phyloP scores from a whole-genome alignment of 2,329 filamentous ascomycete species.

The Dactylellina drechsleri region DNA sequence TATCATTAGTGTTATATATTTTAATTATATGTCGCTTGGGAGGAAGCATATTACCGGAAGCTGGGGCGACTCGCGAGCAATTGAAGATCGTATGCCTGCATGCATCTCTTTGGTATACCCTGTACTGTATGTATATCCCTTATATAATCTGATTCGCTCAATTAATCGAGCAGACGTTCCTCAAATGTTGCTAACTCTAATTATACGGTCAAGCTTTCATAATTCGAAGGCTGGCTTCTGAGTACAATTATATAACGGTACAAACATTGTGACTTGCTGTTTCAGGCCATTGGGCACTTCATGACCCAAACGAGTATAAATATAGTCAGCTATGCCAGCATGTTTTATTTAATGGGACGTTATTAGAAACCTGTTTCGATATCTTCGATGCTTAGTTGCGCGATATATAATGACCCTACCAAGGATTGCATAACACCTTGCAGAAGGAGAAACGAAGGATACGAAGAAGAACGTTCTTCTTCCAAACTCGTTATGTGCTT shows the following conservation, averaged over 20 bases:
- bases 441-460: slow-evolving; percentile 24
- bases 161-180: too few species aligned
- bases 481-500: not conserved
- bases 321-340: not conserved
- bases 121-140: too few species aligned
- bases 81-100: too few species aligned
- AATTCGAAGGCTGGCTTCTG: too few species aligned
- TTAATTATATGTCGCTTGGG: too few species aligned
- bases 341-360: not conserved
- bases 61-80: slow-evolving; percentile 20
- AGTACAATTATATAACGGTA: too few species aligned
- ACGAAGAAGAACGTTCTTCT: not conserved
- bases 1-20: too few species aligned
- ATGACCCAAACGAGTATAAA: not conserved
- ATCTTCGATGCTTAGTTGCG: not conserved
- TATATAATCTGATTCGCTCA: too few species aligned
- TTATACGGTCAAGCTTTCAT: too few species aligned
- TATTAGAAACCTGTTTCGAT: too few species aligned
- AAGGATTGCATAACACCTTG: slow-evolving; percentile 20
- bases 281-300: slow-evolving; percentile 7
- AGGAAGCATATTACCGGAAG: slow-evolving; percentile 20
- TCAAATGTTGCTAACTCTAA: too few species aligned
- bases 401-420: slow-evolving; percentile 8
- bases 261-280: slow-evolving; percentile 7
- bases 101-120: too few species aligned